Conservation (phyloP, 169 alveolate species). For the Eimeria maxima region DNA sequence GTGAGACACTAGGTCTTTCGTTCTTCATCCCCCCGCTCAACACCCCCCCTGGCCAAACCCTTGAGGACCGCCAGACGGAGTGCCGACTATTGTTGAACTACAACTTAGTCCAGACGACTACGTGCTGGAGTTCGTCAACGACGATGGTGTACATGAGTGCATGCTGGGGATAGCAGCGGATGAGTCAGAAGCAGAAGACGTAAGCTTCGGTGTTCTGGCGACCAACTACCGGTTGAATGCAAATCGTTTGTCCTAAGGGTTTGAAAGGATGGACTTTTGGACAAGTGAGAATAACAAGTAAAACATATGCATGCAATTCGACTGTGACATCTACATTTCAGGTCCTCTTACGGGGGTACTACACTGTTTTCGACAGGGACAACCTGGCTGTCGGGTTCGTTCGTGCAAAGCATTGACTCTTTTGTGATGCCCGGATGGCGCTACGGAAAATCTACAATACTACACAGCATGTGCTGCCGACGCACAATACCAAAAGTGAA, state of each 20-base stretch:
- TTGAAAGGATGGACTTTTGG: conserved; percentile 85
- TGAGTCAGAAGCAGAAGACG: conserved; percentile 79
- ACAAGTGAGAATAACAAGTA: conserved; percentile 68
- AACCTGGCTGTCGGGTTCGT: conserved; percentile 82
- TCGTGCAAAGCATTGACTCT: conserved; percentile 75
- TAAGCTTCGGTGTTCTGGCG: neutral
- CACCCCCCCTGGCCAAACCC: neutral
- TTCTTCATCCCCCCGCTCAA: neutral
- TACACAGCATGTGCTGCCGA: neutral
- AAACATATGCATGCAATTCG: neutral
- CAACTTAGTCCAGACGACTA: conserved; percentile 84
- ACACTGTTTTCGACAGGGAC: conserved; percentile 84
- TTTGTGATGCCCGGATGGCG: neutral
- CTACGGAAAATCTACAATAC: neutral
- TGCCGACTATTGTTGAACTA: conserved; percentile 59
- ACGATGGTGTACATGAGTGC: conserved; percentile 82
- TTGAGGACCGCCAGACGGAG: conserved; percentile 18
- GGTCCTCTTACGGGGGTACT: conserved; percentile 82
- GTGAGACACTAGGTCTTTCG: neutral
- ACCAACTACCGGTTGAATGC: neutral
- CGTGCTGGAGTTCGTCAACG: conserved; percentile 81
- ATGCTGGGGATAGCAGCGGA: conserved; percentile 85
- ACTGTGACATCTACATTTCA: neutral
- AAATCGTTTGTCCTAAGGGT: neutral
- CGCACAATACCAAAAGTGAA: neutral